Conservation (phyloP, 129 eudicot genomes). For the Centrapalus pauciflorus region DNA sequence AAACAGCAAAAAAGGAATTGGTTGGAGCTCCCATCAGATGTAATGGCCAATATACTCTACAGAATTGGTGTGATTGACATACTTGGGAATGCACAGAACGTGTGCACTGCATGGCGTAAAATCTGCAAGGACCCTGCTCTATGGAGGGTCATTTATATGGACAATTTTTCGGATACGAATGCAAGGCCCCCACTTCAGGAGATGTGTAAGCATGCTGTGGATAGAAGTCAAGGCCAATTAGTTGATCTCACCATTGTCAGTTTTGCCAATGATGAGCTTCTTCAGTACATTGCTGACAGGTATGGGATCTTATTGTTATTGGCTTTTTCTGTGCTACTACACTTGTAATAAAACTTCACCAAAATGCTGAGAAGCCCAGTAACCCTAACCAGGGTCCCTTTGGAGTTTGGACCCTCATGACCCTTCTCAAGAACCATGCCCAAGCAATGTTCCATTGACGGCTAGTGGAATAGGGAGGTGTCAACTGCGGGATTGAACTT, state of each 20-base stretch:
- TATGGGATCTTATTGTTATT: not conserved
- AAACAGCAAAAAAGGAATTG: no score
- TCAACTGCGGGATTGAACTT: no score
- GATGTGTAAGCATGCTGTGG: constrained; percentile 7
- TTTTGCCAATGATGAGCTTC: not conserved
- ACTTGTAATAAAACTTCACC: no score
- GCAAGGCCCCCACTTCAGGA: not conserved
- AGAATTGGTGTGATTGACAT: constrained; percentile 1
- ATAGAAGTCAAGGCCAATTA: constrained; percentile 1
- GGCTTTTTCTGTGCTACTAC: no score
- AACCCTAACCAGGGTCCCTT: no score
- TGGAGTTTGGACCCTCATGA: no score
- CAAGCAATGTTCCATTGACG: no score
- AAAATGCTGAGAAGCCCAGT: no score
- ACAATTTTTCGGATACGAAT: not conserved
- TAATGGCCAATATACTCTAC: not conserved
- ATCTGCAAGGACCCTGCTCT: constrained; percentile 4
- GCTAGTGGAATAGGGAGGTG: no score
- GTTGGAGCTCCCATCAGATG: not conserved
- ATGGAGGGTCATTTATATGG: not conserved
- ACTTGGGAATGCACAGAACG: not conserved
- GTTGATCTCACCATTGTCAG: not conserved
- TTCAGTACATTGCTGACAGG: constrained; percentile 2
- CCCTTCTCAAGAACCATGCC: no score
- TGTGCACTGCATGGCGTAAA: not conserved